Percentiles rank a stretch among this genome's conserved stretches.
Evolutionary conservation across 2,329 filamentous ascomycete genomes (phyloP).

Genomic region (Mollisia scopiformis): DNA sequence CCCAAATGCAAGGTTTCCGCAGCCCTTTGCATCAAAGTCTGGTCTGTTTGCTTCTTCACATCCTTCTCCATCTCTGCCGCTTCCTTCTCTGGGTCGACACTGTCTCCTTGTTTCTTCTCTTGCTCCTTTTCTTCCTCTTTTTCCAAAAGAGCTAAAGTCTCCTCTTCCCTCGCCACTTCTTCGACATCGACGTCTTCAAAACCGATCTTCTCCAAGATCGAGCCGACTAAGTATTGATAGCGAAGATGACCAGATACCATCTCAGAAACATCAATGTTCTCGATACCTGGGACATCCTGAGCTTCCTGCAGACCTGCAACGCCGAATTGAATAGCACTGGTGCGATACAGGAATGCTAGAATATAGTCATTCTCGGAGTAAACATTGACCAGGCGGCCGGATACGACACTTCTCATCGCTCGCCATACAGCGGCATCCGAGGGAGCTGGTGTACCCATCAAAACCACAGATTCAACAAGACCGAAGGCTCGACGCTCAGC

Average conservation of each 20-base stretch:
- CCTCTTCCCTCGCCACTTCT: constrained; percentile 49
- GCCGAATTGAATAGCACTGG: constrained; percentile 79
- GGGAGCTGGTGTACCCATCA: constrained; percentile 81
- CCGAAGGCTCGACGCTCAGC: constrained; percentile 82
- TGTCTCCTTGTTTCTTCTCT: constrained; percentile 30
- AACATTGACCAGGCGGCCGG: constrained; percentile 83
- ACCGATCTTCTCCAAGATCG: constrained; percentile 66
- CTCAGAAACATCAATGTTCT: constrained; percentile 61
- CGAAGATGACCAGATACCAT: constrained; percentile 70
- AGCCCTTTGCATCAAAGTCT: constrained; percentile 30
- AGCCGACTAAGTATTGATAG: constrained; percentile 69
- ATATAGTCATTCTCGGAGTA: constrained; percentile 88
- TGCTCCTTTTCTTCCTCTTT: constrained; percentile 44
- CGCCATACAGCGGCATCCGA: constrained; percentile 75
- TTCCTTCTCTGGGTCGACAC: constrained; percentile 35
- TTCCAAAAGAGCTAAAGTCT: constrained; percentile 45
- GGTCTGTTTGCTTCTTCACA: constrained; percentile 29
- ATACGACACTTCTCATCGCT: constrained; percentile 75
- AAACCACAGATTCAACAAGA: constrained; percentile 78
- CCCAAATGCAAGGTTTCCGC: constrained; percentile 28
- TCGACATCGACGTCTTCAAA: constrained; percentile 58
- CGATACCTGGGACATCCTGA: constrained; percentile 66
- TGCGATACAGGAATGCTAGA: constrained; percentile 84
- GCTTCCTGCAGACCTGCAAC: constrained; percentile 83
- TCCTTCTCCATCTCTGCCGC: constrained; percentile 37